Base-by-base conservation (phyloP, 495 filamentous ascomycete species). In the Neurospora terricola region DNA sequence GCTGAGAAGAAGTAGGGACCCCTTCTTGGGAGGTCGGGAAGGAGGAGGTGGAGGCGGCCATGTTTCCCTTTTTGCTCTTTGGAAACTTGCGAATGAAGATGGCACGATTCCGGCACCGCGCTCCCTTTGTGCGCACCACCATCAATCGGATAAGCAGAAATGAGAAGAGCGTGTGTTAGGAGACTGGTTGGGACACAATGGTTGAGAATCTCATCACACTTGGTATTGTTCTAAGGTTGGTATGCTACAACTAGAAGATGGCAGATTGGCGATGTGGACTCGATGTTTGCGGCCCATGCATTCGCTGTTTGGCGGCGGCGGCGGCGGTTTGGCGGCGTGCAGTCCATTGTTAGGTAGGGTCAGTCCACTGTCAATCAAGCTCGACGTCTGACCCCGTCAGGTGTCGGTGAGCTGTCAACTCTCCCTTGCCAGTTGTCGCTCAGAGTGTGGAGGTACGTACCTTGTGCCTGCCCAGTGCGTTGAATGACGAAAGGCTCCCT, bases 41-140 rank as follows among this genome's bases (percentile, higher is more conserved):
- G 30, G 27, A 18, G 71, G 68, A 12, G 43, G 9, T 34, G 39
- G 68, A 38, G 34, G 69, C 30, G 16, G 70, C 48, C 38, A 72
- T 73, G 36, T 54, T 59, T 27, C 12, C 45, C 37, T 12, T 43
- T 42, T 39, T 37, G 27, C 16, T 30, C 18, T 37, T 69, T 45
- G 70, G 73, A 66, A 66, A 66, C 27, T 66, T 66, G 54, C 27
- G 54, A 23, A 39, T 27, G 71, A 74, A 74, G 37, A 72, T 66
- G 54, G 73, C 73, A 39, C 73, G 73, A 72, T 54, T 39, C 36
- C 73, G 73, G 39, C 70, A 23, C 39, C 69, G 48, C 14, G 40
- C 23, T 69, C 38, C 59, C 73, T 74, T 74, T 74, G 72, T 74
- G 71, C 73, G 73, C 70, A 37, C 54, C 54, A 27, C 54, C 71